Evolutionary conservation across 441 rosid genomes (phyloP).

Genomic region (Brassica balearica): DNA sequence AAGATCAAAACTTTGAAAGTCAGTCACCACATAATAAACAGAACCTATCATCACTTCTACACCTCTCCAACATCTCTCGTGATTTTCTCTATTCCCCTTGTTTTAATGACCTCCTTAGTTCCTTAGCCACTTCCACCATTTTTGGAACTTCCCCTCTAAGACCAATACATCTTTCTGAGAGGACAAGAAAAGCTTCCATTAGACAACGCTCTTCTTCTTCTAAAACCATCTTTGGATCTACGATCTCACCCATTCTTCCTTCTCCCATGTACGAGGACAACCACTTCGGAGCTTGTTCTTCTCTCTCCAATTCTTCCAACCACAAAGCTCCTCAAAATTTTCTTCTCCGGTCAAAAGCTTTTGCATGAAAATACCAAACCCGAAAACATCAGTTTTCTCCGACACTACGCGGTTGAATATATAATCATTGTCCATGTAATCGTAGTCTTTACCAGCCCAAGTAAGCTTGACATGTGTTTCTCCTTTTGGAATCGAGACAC

Average conservation of each 20-base stretch:
- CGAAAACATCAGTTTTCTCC: conserved; percentile 11
- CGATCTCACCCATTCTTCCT: conserved; percentile 8
- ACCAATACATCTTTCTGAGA: conserved; percentile 33
- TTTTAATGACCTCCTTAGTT: background rate
- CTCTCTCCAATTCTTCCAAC: conserved; percentile 11
- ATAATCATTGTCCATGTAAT: conserved; percentile 11
- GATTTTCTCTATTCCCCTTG: background rate
- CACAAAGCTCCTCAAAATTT: conserved; percentile 11
- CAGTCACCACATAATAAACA: background rate
- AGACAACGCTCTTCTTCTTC: conserved; percentile 4
- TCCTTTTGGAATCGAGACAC: conserved; percentile 16
- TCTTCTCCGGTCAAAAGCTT: conserved; percentile 12
- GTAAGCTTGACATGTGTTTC: conserved; percentile 13
- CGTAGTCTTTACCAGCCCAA: conserved; percentile 15
- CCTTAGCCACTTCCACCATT: conserved; percentile 22
- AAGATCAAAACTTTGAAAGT: background rate
- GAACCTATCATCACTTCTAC: background rate
- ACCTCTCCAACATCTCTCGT: background rate
- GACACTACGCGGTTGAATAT: background rate
- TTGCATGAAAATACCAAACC: conserved; percentile 18
- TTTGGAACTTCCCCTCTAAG: conserved; percentile 31
- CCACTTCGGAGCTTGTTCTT: background rate
- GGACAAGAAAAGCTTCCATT: conserved; percentile 25
- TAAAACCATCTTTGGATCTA: conserved; percentile 10
- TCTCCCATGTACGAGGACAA: conserved; percentile 3